Evolutionary conservation across 116 monocot species (phyloP), one percentile per base, ranked within the genome.

Genomic region (Trichopus zeylanicus): DNA sequence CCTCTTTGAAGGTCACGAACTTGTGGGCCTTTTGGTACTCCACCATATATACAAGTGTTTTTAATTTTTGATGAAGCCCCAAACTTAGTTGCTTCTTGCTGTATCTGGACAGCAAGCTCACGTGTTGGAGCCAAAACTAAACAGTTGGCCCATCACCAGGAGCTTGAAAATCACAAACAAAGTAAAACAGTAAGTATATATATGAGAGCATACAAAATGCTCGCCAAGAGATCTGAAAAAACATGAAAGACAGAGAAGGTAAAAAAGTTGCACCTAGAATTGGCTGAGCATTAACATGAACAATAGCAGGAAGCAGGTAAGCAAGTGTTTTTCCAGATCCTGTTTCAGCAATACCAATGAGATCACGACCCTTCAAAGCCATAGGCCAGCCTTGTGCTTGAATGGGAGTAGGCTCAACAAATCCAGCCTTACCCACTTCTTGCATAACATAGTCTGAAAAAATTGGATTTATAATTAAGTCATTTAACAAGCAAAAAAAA

Each of bases 361-460:
- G 88, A 70, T 92, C 92, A 67, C 92, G 92, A 35, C 99, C 99
- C 70, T 86, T 99, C 55, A 99, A 60, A 49, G 98, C 98, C 98
- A 99, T 99, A 31, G 99, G 99, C 99, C 99, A 99, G 30, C 99
- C 99, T 74, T 99, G 99, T n/a, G 99, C 69, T 80, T 99, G 99
- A 62, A 99, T 99, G 56, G 99, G 83, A 29, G 99, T 99, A 38
- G 99, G 99, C 68, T 99, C 99, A 27, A 74, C 76, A 83, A 92
- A 99, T 4, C 99, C 99, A 72, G 99, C 99, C 74, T 81, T 92
- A 46, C 9, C 24, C 57, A 99, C 78, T 77, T 99, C 92, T 77
- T 92, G 83, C 89, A 99, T 76, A 56, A 99, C 89, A 83, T 99
- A 99, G 47, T 88, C 99, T 92, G 65, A 2, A 55, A 52, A 58